Evolutionary conservation across 306 rosid species (phyloP).

Genomic region (Phaseolus lunatus): DNA sequence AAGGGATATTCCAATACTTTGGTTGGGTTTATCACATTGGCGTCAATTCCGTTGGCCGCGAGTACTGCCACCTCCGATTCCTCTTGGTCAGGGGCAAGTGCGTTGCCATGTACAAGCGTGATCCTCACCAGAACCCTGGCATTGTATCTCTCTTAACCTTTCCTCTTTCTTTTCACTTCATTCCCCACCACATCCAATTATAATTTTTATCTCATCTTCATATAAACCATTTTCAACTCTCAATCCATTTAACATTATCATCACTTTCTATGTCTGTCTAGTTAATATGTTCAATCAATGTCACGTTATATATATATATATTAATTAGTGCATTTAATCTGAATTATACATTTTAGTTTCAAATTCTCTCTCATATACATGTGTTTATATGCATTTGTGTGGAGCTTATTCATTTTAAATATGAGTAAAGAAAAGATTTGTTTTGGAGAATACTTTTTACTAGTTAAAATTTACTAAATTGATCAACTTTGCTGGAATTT

Average conservation of each 20-base stretch:
- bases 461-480: too few species aligned
- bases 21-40: constrained; percentile 96
- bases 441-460: too few species aligned
- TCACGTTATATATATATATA: too few species aligned
- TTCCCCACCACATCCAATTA: not conserved
- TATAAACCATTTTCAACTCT: too few species aligned
- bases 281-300: too few species aligned
- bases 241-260: too few species aligned
- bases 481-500: too few species aligned
- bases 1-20: constrained; percentile 61
- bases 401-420: too few species aligned
- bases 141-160: constrained; percentile 57
- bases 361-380: not conserved
- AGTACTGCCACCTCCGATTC: constrained; percentile 77
- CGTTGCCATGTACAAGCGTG: constrained; percentile 84
- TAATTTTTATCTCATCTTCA: too few species aligned
- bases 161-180: not conserved
- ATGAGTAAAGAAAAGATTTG: not conserved
- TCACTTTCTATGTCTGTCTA: too few species aligned
- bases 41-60: constrained; percentile 81
- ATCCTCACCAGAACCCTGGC: constrained; percentile 80
- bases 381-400: too few species aligned
- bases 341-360: not conserved
- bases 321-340: too few species aligned
- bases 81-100: constrained; percentile 75